These are phyloP conservation scores for Grosmannia penicillata DNA, from an alignment of 2,329 filamentous ascomycete genomes.

Conservation along the genomic window DNA sequence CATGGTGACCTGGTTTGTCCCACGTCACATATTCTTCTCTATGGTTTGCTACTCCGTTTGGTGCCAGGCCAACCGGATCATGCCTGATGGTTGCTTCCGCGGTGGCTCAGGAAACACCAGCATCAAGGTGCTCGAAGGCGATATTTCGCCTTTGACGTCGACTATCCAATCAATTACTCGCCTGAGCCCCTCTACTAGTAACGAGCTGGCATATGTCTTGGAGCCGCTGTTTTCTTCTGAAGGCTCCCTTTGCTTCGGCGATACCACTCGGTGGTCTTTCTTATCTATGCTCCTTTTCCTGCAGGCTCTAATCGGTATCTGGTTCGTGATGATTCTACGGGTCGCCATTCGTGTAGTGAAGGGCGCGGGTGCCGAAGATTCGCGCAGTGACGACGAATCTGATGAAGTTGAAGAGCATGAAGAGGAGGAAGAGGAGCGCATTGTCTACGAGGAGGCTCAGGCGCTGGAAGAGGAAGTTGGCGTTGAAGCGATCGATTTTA, in stretches of 20 bases:
- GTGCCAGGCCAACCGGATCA: constrained; percentile 43
- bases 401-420: constrained; percentile 45
- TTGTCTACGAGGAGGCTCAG: constrained; percentile 35
- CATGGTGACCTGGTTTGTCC: constrained; percentile 69
- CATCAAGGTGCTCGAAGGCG: constrained; percentile 1
- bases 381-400: constrained; percentile 72
- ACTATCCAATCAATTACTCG: constrained; percentile 3
- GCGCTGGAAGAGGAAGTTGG: constrained; percentile 62
- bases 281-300: constrained; percentile 61
- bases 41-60: constrained; percentile 74
- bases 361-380: constrained; percentile 68
- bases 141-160: constrained; percentile 3
- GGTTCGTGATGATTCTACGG: constrained; percentile 79
- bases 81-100: constrained; percentile 58
- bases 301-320: constrained; percentile 64
- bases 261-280: constrained; percentile 61
- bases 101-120: constrained; percentile 31
- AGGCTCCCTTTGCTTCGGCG: constrained; percentile 67
- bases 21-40: constrained; percentile 69
- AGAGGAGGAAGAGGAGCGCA: constrained; percentile 42
- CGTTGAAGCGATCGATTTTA: constrained; percentile 54
- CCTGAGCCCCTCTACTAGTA: constrained; percentile 8
- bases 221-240: constrained; percentile 59
- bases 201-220: constrained; percentile 46
- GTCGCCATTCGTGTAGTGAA: constrained; percentile 69